These are phyloP conservation scores for Vachellia collinsii DNA, from an alignment of 306 rosid species.

Conservation along the genomic window DNA sequence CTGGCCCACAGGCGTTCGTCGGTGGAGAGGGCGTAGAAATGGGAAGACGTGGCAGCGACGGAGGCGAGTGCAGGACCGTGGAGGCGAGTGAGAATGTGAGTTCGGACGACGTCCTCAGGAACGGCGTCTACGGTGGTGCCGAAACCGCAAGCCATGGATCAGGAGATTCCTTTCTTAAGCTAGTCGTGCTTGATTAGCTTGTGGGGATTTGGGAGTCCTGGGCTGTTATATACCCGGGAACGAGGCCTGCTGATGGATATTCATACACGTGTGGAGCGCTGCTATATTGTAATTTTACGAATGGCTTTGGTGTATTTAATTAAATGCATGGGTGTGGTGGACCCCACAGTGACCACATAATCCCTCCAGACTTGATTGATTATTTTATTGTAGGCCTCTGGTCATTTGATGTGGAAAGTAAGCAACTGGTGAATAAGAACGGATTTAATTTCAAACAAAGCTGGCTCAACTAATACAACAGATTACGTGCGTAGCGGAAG, in stretches of 20 bases:
- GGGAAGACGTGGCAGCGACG: slow-evolving; percentile 60
- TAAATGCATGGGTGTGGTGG: neutral
- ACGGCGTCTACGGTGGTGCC: slow-evolving; percentile 52
- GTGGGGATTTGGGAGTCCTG: neutral
- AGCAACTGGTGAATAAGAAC: too few species aligned
- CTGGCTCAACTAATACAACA: too few species aligned
- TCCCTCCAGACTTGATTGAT: neutral
- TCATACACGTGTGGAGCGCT: neutral
- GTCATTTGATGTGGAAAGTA: neutral
- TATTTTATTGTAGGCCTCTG: neutral
- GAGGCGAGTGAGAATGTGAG: slow-evolving; percentile 75
- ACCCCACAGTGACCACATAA: neutral
- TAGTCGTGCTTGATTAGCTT: neutral
- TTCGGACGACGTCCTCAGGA: slow-evolving; percentile 60
- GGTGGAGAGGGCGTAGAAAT: slow-evolving; percentile 55
- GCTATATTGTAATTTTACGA: too few species aligned
- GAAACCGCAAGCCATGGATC: slow-evolving; percentile 26
- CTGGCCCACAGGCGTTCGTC: slow-evolving; percentile 58
- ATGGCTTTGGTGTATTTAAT: neutral
- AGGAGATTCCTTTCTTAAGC: neutral
- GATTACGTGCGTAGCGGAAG: neutral
- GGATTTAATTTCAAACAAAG: neutral
- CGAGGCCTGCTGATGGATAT: neutral
- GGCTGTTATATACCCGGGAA: neutral
- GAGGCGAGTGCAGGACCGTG: slow-evolving; percentile 82